Base-by-base conservation (phyloP, 2,329 filamentous ascomycete genomes). In the Talaromyces islandicus region DNA sequence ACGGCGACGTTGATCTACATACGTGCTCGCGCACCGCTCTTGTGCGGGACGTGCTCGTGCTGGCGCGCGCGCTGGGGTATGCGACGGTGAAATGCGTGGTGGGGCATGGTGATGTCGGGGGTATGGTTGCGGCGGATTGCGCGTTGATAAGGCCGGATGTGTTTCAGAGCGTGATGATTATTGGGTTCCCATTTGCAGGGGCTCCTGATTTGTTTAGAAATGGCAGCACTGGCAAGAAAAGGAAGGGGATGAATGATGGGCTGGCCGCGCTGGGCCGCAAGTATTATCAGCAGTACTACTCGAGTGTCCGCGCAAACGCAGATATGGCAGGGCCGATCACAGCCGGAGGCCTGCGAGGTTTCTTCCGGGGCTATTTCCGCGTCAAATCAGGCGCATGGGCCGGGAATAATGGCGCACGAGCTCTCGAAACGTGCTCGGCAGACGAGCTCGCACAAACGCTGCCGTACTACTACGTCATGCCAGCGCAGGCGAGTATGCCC, bases 401-500 rank as follows among this genome's bases (percentile, higher is more conserved):
- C 4, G 75, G 77, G 4, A 86, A 86, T 65, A 32, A 29, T 3
- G 43, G 14, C 21, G 29, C 19, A 32, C 58, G 19, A n/a, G 19
- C 38, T 21, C 64, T 73, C 12, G 12, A 21, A 54, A 75, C 71
- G 2, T 88, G 85, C 85, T 79, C 73, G 1, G 86, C 85, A 0
- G 69, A 75, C 12, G 81, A 86, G 51, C 69, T 90, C 1, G 78
- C 78, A 1, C 77, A 82, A 60, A 80, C 17, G 10, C 43, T 90
- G 78, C 87, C 87, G 0, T 77, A 83, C 57, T 89, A 89, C 75
- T 90, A 90, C 73, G 79, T 89, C 65, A 87, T 90, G 85, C 82
- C 79, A 1, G 70, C 80, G 2, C 67, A 81, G 53, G 73, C 77
- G 9, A 81, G 79, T 1, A 88, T 90, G 83, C 84, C 85, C 0